These are phyloP conservation scores for Diaporthe vaccinii DNA, from an alignment of 2,329 filamentous ascomycete genomes.

Conservation along the genomic window DNA sequence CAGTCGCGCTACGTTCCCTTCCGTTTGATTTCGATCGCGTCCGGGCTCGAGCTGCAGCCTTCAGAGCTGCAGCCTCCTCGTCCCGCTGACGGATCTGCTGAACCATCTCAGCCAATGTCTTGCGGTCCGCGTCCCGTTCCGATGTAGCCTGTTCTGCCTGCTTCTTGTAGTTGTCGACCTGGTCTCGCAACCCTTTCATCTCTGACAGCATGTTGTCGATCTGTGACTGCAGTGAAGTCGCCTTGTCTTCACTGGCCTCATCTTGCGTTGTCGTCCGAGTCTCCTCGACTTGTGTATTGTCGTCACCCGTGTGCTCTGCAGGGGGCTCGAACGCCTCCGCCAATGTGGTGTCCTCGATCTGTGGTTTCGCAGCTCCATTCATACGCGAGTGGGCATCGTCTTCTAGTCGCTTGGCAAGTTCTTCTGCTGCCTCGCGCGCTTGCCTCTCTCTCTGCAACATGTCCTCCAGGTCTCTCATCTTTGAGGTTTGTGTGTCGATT, in stretches of 20 bases:
- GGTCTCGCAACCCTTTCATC: conserved; percentile 83
- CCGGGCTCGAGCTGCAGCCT: conserved; percentile 48
- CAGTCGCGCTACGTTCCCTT: conserved; percentile 46
- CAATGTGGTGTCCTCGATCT: conserved; percentile 55
- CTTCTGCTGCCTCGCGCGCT: conserved; percentile 87
- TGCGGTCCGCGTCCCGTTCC: conserved; percentile 79
- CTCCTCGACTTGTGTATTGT: neutral
- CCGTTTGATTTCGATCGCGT: conserved; percentile 54
- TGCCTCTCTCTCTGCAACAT: conserved; percentile 83
- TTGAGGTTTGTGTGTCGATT: conserved; percentile 83
- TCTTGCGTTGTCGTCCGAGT: conserved; percentile 47
- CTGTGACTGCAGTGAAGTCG: conserved; percentile 70
- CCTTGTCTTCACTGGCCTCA: conserved; percentile 32
- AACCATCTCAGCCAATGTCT: conserved; percentile 89
- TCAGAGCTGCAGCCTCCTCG: conserved; percentile 64
- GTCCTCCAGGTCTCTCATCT: conserved; percentile 85
- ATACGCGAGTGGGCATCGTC: conserved; percentile 61
- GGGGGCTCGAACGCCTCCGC: conserved; percentile 63
- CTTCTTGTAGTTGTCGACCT: conserved; percentile 82
- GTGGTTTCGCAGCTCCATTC: conserved; percentile 55
- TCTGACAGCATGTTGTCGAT: conserved; percentile 83
- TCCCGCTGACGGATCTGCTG: conserved; percentile 79
- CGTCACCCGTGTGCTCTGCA: conserved; percentile 47
- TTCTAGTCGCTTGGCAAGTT: conserved; percentile 79
- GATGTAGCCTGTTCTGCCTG: conserved; percentile 85